Base-by-base conservation (phyloP, 306 rosid genomes). In the Vachellia pachyceras region DNA sequence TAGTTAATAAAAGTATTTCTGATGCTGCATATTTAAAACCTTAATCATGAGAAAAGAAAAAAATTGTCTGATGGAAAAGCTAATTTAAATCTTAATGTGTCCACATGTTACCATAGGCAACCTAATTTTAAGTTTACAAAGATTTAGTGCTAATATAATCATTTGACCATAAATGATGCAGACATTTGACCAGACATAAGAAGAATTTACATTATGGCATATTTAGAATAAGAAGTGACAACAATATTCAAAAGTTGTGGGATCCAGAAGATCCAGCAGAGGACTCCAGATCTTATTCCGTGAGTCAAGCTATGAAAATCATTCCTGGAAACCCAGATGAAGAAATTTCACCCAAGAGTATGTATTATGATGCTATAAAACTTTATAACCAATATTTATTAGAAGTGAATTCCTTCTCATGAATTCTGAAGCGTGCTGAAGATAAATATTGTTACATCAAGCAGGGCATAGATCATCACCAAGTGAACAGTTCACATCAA, bases 261-360 rank as follows among this genome's bases (percentile, higher is more conserved):
- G 87, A 79, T 15, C 87, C 89, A 13, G 33, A 29, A 29, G 33
- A 29, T 0, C 33, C 33, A 29, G 33, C 1, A 29, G 85, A 54
- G 74, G 58, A 35, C 7, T 17, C 58, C 73, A 82, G 76, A 67
- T 7, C 69, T 5, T 42, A 10, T 47, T 42, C 60, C 0, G 70
- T 69, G n/a, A 73, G 54, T 57, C 73, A 50, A 35, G 82, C 60
- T 77, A 73, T 66, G n/a, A 92, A 89, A 73, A 92, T 88, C 91
- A 71, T 87, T 71, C 92, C 85, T 5, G 92, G 91, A 82, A 85
- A 15, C 55, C 18, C 55, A 61, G 89, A 86, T 2, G 83, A 86
- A 52, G 85, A 81, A 83, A 20, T 17, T 13, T 76, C 91, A 71
- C 82, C 76, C 11, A 80, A 54, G 35, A 69, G 96, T 90, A 82